A percentile compares a stretch with the other conserved stretches of the same genome.
Evolutionary conservation across 2,329 filamentous ascomycete genomes (phyloP).

Genomic region (Pseudogymnoascus sp.): DNA sequence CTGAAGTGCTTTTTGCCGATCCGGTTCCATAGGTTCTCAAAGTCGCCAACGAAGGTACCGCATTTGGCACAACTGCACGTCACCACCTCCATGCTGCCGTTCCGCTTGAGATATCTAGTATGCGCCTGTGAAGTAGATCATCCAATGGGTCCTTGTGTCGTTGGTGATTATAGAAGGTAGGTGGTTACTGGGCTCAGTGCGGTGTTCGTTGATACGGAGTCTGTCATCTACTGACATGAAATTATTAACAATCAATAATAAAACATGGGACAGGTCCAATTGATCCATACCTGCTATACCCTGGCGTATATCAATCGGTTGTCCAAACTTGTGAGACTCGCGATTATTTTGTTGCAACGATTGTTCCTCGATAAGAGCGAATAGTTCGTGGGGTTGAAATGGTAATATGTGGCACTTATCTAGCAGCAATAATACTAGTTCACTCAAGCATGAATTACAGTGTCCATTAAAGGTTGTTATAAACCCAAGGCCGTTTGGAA

Average conservation of each 20-base stretch:
- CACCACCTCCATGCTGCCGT: conserved; percentile 19
- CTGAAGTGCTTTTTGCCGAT: conserved; percentile 28
- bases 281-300: background rate
- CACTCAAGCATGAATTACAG: background rate
- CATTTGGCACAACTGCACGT: conserved; percentile 25
- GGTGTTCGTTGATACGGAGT: background rate
- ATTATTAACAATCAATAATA: background rate
- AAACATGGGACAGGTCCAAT: background rate
- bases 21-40: conserved; percentile 26
- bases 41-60: conserved; percentile 21
- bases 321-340: background rate
- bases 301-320: background rate
- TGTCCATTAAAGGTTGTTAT: background rate
- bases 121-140: background rate
- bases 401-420: background rate
- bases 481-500: background rate
- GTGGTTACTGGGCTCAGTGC: background rate
- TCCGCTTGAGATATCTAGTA: background rate
- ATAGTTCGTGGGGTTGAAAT: background rate
- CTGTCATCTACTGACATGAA: background rate
- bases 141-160: background rate
- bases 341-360: background rate
- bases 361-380: background rate
- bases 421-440: background rate
- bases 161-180: background rate